A percentile compares a stretch with the other conserved stretches of the same genome.
phyloP scores from a whole-genome alignment of 345 rosid genomes.

The Lumnitzera racemosa region DNA sequence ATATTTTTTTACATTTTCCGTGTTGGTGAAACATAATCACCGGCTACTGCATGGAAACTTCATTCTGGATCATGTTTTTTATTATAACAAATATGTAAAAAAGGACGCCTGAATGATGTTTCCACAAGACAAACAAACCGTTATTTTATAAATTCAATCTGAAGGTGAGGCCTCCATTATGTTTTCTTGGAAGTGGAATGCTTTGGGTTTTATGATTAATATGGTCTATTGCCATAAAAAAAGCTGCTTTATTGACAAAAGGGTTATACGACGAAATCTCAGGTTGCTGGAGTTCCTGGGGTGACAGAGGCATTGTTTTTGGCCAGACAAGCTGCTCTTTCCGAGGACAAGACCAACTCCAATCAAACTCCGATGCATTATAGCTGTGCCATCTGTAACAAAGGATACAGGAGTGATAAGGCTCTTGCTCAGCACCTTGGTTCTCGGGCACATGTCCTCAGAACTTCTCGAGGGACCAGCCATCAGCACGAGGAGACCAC shows the following conservation, averaged over 20 bases:
- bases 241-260: no score
- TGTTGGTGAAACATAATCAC: no score
- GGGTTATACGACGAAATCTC: conserved; percentile 1
- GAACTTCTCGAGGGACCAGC: conserved; percentile 48
- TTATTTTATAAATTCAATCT: no score
- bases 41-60: no score
- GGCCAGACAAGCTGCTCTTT: conserved; percentile 71
- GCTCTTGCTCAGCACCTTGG: conserved; percentile 85
- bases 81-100: no score
- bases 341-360: conserved; percentile 49
- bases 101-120: no score
- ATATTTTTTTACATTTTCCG: no score
- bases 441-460: conserved; percentile 51
- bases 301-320: conserved; percentile 77
- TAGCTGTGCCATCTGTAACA: conserved; percentile 60
- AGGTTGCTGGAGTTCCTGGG: conserved; percentile 98
- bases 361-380: conserved; percentile 61
- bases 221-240: no score
- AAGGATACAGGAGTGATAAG: conserved; percentile 79
- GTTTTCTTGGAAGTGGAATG: no score
- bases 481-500: conserved; percentile 42
- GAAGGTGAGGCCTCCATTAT: no score
- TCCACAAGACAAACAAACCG: no score
- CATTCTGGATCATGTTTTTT: not conserved
- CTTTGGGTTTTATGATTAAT: no score